Conservation (phyloP, 1,139 yeast genomes). For the Geotrichum aggregatum region DNA sequence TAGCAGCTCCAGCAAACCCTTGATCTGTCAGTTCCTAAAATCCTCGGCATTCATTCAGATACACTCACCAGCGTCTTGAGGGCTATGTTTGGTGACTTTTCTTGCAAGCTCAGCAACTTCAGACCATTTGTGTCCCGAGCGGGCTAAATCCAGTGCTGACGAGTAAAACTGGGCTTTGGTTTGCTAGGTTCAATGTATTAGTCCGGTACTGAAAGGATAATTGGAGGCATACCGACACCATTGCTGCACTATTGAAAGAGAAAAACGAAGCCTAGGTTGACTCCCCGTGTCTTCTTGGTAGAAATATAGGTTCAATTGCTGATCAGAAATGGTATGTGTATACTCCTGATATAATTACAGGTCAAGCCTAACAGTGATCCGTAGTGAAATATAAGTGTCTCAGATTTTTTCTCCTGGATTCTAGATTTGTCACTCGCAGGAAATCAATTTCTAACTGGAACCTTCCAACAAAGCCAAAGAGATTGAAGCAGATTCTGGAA, state of each 20-base stretch:
- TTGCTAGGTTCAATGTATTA: not conserved
- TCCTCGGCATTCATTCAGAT: too few species aligned
- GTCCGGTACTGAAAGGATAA: not conserved
- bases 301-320: too few species aligned
- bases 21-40: not conserved
- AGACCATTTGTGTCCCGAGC: constrained; percentile 26
- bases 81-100: constrained; percentile 26
- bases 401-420: not conserved
- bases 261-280: not conserved
- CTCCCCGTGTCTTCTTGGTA: too few species aligned
- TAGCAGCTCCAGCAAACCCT: constrained; percentile 19
- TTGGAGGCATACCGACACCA: constrained; percentile 8
- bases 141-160: constrained; percentile 26
- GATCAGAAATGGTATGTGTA: too few species aligned
- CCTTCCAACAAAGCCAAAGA: too few species aligned
- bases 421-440: not conserved
- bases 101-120: constrained; percentile 28
- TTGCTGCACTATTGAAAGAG: not conserved
- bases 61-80: constrained; percentile 20
- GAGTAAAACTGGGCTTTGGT: constrained; percentile 20
- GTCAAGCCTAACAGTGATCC: not conserved
- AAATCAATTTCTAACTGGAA: not conserved
- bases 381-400: too few species aligned
- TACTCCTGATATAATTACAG: too few species aligned
- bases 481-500: too few species aligned